A percentile compares a stretch with the other conserved stretches of the same genome.
Evolutionary conservation across 202 grass and related monocot genomes (phyloP).

Genomic region (Hordeum pubiflorum): DNA sequence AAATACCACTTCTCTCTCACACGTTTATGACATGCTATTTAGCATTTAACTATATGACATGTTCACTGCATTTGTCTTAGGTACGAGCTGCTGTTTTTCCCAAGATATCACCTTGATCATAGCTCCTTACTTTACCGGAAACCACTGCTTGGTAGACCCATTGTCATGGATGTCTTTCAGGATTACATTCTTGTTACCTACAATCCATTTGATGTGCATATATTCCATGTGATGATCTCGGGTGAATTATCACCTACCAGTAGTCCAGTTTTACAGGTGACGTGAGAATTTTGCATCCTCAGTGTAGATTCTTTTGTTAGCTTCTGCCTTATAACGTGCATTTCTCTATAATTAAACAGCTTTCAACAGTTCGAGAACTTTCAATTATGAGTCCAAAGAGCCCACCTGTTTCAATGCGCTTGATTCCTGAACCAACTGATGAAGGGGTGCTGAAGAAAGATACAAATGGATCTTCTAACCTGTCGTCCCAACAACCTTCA

Average conservation of each 20-base stretch:
- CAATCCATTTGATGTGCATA: constrained; percentile 98
- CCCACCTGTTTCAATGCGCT: constrained; percentile 85
- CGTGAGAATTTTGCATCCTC: constrained; percentile 20
- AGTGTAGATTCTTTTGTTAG: not conserved
- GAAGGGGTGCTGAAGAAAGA: constrained; percentile 39
- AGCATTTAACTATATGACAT: constrained; percentile 30
- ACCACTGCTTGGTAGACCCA: constrained; percentile 74
- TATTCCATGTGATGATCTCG: constrained; percentile 83
- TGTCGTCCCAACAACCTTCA: constrained; percentile 68
- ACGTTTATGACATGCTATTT: constrained; percentile 18
- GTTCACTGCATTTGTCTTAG: constrained; percentile 45
- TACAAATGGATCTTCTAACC: constrained; percentile 37
- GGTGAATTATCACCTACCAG: constrained; percentile 74
- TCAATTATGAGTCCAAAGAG: constrained; percentile 97
- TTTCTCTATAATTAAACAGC: constrained; percentile 44
- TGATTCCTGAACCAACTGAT: constrained; percentile 65
- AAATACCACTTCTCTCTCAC: not conserved
- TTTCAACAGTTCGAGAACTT: constrained; percentile 91
- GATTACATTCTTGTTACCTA: constrained; percentile 96
- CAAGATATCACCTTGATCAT: constrained; percentile 98
- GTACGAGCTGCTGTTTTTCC: constrained; percentile 95
- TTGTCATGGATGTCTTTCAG: constrained; percentile 95
- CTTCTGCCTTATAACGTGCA: not conserved
- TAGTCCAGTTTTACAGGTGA: constrained; percentile 88
- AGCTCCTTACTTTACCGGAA: constrained; percentile 92